Evolutionary conservation across 495 filamentous ascomycete species (phyloP), one percentile per base, ranked within the genome.

Genomic region (Saxophila tyrrhenica): DNA sequence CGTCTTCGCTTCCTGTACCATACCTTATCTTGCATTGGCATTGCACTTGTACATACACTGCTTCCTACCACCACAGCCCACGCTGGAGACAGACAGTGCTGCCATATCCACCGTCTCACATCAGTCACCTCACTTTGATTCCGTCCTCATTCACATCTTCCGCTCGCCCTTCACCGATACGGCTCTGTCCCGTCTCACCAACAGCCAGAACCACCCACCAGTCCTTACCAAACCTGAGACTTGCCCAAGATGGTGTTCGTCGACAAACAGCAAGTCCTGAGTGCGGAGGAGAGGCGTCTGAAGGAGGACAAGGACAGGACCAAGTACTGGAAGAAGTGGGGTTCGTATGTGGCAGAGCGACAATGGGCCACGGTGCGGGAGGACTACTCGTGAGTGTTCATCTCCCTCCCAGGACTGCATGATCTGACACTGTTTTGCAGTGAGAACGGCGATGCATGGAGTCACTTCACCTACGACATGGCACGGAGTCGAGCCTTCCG

Each of bases 281-380:
- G 84, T 50, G 79, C 83, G 66, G 91, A 97, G 72, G 91, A 95
- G 73, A 82, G 83, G 67, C 80, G 91, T 25, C 74, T 97, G 58
- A 84, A 84, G 67, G 84, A 95, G 68, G 92, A 96, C 68, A 76
- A 78, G 20, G 78, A 88, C 50, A 79, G 86, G 41, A 76, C 62
- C 43, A 84, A 81, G 64, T 95, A 95, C 71, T 96, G 91, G 90
- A 95, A 96, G 78, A 83, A 81, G 76, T 96, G 89, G 89, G 90
- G 90, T 51, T 75, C 84, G 24, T 88, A 87, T 66, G 75, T 84
- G 53, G 77, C 83, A 46, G 80, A 83, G 65, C 73, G 89, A 65
- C 89, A 95, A 72, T 95, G 89, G 89, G 88, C 89, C 45, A 94
- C 87, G 51, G 91, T 97, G 52, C 79, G 91, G 59, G 91, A 97